phyloP scores from a whole-genome alignment of 2,329 filamentous ascomycete species.

The Calonectria hawksworthii region DNA sequence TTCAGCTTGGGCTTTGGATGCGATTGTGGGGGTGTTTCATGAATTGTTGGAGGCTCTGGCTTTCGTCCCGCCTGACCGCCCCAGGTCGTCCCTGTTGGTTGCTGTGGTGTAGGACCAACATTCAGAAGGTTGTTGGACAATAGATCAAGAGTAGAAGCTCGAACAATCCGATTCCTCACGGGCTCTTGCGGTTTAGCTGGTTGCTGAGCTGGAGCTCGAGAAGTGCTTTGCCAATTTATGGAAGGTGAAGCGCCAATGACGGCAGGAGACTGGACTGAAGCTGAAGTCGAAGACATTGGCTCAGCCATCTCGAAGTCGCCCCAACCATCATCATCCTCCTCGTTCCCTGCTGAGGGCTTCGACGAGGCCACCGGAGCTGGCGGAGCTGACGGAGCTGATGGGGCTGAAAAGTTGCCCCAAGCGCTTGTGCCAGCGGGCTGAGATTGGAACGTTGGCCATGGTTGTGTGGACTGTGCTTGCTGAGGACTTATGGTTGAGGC shows the following conservation, averaged over 20 bases:
- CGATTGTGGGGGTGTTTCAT: slow-evolving; percentile 11
- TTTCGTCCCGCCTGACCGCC: slow-evolving; percentile 29
- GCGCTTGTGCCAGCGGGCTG: slow-evolving; percentile 36
- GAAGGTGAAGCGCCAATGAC: slow-evolving; percentile 15
- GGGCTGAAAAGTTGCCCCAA: slow-evolving; percentile 36
- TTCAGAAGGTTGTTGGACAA: slow-evolving; percentile 67
- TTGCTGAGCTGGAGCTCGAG: slow-evolving; percentile 21
- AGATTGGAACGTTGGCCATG: slow-evolving; percentile 50
- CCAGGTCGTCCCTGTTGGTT: slow-evolving; percentile 15
- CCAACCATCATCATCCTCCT: slow-evolving; percentile 74
- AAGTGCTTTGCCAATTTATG: slow-evolving; percentile 34
- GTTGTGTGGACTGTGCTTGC: slow-evolving; percentile 45
- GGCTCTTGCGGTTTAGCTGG: slow-evolving; percentile 27
- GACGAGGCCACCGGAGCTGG: slow-evolving; percentile 16
- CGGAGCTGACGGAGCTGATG: slow-evolving; percentile 21
- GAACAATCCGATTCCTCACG: slow-evolving; percentile 46
- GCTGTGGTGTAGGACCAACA: slow-evolving; percentile 41
- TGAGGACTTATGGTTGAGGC: slow-evolving; percentile 29
- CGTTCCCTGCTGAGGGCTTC: slow-evolving; percentile 40
- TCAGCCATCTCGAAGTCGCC: slow-evolving; percentile 76
- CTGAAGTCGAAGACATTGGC: slow-evolving; percentile 38
- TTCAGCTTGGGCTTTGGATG: slow-evolving; percentile 43
- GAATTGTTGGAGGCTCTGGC: slow-evolving; percentile 13
- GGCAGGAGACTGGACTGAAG: slow-evolving; percentile 25
- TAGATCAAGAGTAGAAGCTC: slow-evolving; percentile 67